Conservation (phyloP, 768 basidiomycete genomes). For the Mycena galericulata region DNA sequence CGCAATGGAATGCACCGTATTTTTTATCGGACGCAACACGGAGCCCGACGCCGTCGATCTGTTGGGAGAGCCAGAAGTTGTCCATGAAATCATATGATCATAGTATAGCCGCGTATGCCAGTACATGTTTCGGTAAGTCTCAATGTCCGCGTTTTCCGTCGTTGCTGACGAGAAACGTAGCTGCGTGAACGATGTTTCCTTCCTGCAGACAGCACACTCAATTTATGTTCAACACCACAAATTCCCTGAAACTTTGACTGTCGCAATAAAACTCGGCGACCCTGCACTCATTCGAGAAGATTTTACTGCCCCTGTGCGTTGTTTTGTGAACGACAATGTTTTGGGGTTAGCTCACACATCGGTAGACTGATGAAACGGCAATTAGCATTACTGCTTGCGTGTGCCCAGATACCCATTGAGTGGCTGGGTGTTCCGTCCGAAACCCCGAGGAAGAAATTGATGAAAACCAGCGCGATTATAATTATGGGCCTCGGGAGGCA, state of each 20-base stretch:
- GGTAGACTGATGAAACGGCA: slow-evolving; percentile 91
- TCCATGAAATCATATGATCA: slow-evolving; percentile 86
- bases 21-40: slow-evolving; percentile 93
- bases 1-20: slow-evolving; percentile 87
- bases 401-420: slow-evolving; percentile 90
- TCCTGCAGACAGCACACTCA: slow-evolving; percentile 88
- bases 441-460: slow-evolving; percentile 66
- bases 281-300: slow-evolving; percentile 84
- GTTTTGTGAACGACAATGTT: not conserved
- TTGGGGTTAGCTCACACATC: not conserved
- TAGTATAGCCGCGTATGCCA: slow-evolving; percentile 89
- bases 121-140: slow-evolving; percentile 91
- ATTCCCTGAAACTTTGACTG: slow-evolving; percentile 90
- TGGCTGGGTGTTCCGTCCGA: slow-evolving; percentile 78
- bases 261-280: slow-evolving; percentile 89
- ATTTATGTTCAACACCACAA: slow-evolving; percentile 90
- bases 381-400: slow-evolving; percentile 92
- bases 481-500: slow-evolving; percentile 90
- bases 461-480: slow-evolving; percentile 92
- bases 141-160: not conserved
- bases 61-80: slow-evolving; percentile 92
- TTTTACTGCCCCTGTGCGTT: slow-evolving; percentile 88
- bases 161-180: slow-evolving; percentile 48
- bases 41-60: slow-evolving; percentile 99
- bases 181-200: slow-evolving; percentile 89